Evolutionary conservation across 352 stramenopile species (phyloP), one percentile per base, ranked within the genome.

Genomic region (Globisporangium nodosum): DNA sequence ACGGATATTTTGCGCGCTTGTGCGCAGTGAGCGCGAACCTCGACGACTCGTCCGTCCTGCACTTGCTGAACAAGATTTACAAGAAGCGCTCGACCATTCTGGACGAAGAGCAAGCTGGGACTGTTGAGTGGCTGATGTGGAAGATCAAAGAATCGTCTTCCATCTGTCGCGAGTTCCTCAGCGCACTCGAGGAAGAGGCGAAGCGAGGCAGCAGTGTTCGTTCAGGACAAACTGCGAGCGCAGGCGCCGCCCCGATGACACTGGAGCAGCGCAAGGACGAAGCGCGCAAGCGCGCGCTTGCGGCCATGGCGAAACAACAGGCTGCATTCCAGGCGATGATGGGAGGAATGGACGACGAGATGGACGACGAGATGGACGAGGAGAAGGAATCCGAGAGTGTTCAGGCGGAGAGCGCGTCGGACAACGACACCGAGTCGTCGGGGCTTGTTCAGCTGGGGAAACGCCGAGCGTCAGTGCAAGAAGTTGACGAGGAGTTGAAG

Each of bases 301-400:
- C 73, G 53, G 76, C 81, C 1, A 94, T 95, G 80, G 84, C 86
- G 8, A 82, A 86, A 52, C 81, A 90, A 31, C 85, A 94, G 56
- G 84, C 84, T 15, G 78, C 80, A 21, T 95, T 95, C 55, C 85
- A 93, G 53, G 79, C 85, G 27, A 91, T 95, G 82, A 89, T 95
- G 61, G 66, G 61, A 0, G 59, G 74, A 27, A 72, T 85, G 52
- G 76, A 68, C 20, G 68, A 75, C 37, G 76, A 68, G n/a, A 65
- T 76, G 33, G 62, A 75, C 24, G 64, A 65, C 11, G 60, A 65
- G 31, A 63, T 70, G 31, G 63, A 56, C 18, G 67, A 79, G 31
- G 69, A 73, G 33, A 65, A 69, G 5, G 60, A 72, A 49, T 47
- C 30, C 6, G 51, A 76, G 48, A 47, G 11, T 15, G 43, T 8